phyloP scores from a whole-genome alignment of 768 basidiomycete species.

The Russula dissimulans region DNA sequence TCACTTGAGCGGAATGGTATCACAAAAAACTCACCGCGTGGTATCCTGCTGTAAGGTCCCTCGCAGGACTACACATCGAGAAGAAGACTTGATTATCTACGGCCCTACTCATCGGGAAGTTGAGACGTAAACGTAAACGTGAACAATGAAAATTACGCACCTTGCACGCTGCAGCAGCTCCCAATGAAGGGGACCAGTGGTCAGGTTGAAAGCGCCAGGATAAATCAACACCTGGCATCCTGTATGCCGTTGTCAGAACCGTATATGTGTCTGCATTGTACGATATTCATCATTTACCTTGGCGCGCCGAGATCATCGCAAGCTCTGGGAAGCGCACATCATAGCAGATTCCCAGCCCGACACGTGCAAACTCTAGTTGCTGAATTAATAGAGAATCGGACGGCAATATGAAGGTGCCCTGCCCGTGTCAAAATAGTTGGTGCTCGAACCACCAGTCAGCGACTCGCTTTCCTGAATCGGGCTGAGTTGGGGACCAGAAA shows the following conservation, averaged over 20 bases:
- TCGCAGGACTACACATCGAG: conserved; percentile 91
- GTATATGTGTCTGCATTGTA: neutral
- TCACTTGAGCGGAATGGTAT: neutral
- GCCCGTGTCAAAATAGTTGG: conserved; percentile 84
- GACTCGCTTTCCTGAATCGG: conserved; percentile 75
- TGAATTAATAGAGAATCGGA: neutral
- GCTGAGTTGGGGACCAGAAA: neutral
- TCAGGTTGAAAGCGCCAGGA: conserved; percentile 91
- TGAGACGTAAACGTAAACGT: neutral
- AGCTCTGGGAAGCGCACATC: conserved; percentile 93
- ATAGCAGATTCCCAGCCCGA: conserved; percentile 95
- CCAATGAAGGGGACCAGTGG: conserved; percentile 96
- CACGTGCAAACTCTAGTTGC: conserved; percentile 83
- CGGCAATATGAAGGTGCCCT: neutral
- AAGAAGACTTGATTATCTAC: conserved; percentile 97
- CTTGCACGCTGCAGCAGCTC: conserved; percentile 79
- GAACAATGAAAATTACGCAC: conserved; percentile 30
- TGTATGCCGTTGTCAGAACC: conserved; percentile 23
- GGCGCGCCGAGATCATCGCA: conserved; percentile 80
- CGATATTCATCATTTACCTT: conserved; percentile 39
- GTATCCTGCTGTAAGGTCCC: conserved; percentile 72
- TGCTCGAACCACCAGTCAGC: conserved; percentile 61
- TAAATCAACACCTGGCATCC: conserved; percentile 86
- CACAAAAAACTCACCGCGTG: conserved; percentile 57
- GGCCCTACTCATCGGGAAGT: conserved; percentile 47